Conservation (phyloP, 768 basidiomycete genomes). For the Pluteus cervinus region DNA sequence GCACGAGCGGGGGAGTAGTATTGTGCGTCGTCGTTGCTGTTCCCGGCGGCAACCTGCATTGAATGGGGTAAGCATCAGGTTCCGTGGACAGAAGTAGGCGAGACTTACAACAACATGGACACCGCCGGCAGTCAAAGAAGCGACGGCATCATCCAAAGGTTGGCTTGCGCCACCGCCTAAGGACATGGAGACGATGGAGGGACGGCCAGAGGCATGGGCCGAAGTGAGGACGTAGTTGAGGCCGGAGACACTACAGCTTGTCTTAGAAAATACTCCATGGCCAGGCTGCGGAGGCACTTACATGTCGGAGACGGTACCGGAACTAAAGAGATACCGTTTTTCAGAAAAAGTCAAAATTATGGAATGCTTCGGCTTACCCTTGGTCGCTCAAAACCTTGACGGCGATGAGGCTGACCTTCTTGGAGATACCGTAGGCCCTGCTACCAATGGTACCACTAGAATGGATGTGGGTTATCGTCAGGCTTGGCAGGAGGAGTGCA, state of each 20-base stretch:
- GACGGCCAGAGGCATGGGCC: conserved; percentile 15
- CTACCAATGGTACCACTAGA: conserved; percentile 11
- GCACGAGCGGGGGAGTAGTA: conserved; percentile 29
- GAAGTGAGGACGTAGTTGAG: conserved; percentile 23
- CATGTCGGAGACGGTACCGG: conserved; percentile 17
- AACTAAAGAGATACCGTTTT: background rate
- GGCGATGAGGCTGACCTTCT: conserved; percentile 27
- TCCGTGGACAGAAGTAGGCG: background rate
- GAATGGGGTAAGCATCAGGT: background rate
- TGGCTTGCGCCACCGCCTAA: conserved; percentile 23
- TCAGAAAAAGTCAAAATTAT: background rate
- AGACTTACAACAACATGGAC: conserved; percentile 22
- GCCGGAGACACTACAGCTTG: conserved; percentile 22
- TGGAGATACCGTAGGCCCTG: conserved; percentile 11
- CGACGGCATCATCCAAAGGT: conserved; percentile 26
- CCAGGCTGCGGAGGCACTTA: conserved; percentile 20
- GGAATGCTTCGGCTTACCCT: conserved; percentile 22
- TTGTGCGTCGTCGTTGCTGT: conserved; percentile 23
- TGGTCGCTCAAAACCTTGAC: conserved; percentile 35
- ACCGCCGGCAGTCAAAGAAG: conserved; percentile 16
- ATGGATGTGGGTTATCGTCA: background rate
- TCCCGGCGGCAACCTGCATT: conserved; percentile 29
- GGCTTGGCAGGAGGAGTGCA: background rate
- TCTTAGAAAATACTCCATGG: conserved; percentile 24
- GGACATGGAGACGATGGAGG: conserved; percentile 30